These are phyloP conservation scores for Rhodomyrtus tomentosa DNA, from an alignment of 345 rosid genomes.

Conservation along the genomic window DNA sequence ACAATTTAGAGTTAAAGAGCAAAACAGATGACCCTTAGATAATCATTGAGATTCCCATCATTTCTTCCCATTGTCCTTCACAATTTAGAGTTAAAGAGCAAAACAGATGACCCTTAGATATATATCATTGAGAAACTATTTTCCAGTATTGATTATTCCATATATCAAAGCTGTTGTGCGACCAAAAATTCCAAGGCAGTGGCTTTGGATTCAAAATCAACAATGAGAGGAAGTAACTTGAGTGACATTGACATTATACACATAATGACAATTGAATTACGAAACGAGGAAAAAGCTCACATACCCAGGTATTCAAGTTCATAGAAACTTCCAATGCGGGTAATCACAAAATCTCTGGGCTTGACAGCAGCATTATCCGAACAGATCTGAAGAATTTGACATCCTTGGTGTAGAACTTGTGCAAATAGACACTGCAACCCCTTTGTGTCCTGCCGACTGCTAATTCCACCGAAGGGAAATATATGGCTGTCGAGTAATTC, in stretches of 20 bases:
- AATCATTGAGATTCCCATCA: not conserved
- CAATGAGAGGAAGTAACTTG: not conserved
- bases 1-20: not conserved
- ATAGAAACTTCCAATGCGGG: conserved; percentile 84
- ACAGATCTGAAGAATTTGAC: conserved; percentile 88
- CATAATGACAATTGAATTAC: not conserved
- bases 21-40: not conserved
- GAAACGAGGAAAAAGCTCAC: conserved; percentile 1
- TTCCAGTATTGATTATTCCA: not conserved
- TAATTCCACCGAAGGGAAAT: conserved; percentile 97
- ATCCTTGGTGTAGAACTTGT: conserved; percentile 98
- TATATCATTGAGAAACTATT: not conserved
- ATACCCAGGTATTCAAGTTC: conserved; percentile 97
- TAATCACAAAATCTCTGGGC: conserved; percentile 85
- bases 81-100: not conserved
- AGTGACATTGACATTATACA: not conserved
- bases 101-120: not conserved
- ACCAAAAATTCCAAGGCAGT: not conserved
- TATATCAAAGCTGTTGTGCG: not conserved
- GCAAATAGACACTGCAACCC: conserved; percentile 95
- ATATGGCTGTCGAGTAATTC: conserved; percentile 95
- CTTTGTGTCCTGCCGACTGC: conserved; percentile 98
- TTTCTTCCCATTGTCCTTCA: not conserved
- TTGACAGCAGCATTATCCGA: conserved; percentile 69
- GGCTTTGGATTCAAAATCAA: not conserved